Percentiles rank a stretch among this genome's conserved stretches.
These are phyloP conservation scores for Naganishia antarctica DNA, from an alignment of 768 basidiomycete species.

Conservation along the genomic window DNA sequence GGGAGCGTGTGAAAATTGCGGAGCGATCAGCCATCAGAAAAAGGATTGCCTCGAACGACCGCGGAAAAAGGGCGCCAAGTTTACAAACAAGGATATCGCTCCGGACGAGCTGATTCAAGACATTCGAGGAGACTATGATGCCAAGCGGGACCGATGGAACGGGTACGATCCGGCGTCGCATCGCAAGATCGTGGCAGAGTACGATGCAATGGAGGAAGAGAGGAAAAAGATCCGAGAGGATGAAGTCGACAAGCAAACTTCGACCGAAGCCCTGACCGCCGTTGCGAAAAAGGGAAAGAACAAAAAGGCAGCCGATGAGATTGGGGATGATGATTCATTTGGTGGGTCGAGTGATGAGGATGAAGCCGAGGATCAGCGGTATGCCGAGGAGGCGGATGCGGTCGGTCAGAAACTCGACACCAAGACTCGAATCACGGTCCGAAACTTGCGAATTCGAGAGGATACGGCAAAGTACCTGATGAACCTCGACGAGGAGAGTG, in stretches of 20 bases:
- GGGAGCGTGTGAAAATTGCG: slow-evolving; percentile 98
- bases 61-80: slow-evolving; percentile 91
- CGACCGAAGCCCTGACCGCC: slow-evolving; percentile 73
- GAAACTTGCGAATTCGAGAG: slow-evolving; percentile 96
- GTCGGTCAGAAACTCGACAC: slow-evolving; percentile 97
- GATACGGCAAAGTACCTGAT: slow-evolving; percentile 98
- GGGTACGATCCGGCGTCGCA: slow-evolving; percentile 90
- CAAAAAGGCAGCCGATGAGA: slow-evolving; percentile 58
- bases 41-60: slow-evolving; percentile 94
- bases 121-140: slow-evolving; percentile 67
- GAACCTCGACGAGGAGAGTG: slow-evolving; percentile 88
- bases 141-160: slow-evolving; percentile 97
- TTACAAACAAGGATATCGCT: slow-evolving; percentile 78
- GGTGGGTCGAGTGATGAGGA: slow-evolving; percentile 75
- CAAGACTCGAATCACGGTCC: slow-evolving; percentile 95
- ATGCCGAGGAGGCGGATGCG: slow-evolving; percentile 94
- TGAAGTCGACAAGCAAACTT: slow-evolving; percentile 95
- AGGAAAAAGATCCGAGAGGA: slow-evolving; percentile 88
- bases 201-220: slow-evolving; percentile 84
- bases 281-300: slow-evolving; percentile 77
- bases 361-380: slow-evolving; percentile 93
- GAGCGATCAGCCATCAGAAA: slow-evolving; percentile 86
- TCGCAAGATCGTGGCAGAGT: slow-evolving; percentile 83
- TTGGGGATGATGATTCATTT: slow-evolving; percentile 67
- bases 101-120: slow-evolving; percentile 87